Conservation (phyloP, 2,329 filamentous ascomycete genomes). For the Myriosclerotinia duriaeana region DNA sequence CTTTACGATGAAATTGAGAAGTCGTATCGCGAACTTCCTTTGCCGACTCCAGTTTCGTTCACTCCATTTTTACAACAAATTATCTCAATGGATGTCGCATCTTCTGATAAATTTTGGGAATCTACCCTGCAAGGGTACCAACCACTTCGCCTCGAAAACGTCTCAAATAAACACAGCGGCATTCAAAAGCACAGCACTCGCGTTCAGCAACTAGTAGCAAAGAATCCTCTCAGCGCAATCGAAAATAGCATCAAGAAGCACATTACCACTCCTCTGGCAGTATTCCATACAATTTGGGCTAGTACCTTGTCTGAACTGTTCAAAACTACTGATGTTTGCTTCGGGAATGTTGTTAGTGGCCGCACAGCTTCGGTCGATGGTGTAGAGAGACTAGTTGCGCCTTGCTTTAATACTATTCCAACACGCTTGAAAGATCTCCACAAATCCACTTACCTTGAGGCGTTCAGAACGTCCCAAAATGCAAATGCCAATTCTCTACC, state of each 20-base stretch:
- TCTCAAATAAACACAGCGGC: background rate
- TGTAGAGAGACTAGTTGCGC: conserved; percentile 73
- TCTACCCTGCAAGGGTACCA: conserved; percentile 53
- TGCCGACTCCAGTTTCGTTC: conserved; percentile 57
- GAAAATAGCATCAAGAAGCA: conserved; percentile 52
- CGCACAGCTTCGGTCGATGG: conserved; percentile 65
- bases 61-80: conserved; percentile 63
- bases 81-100: conserved; percentile 47
- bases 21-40: conserved; percentile 47
- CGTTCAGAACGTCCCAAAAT: conserved; percentile 37
- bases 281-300: conserved; percentile 73
- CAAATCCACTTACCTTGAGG: conserved; percentile 40
- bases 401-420: conserved; percentile 89
- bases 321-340: conserved; percentile 67
- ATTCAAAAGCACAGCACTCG: conserved; percentile 11
- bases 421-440: conserved; percentile 64
- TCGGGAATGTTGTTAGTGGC: conserved; percentile 83
- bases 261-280: conserved; percentile 61
- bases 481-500: conserved; percentile 61
- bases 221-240: conserved; percentile 41
- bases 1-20: conserved; percentile 71
- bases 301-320: conserved; percentile 59
- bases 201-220: conserved; percentile 26
- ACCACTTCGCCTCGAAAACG: conserved; percentile 36
- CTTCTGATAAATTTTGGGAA: conserved; percentile 66